Conservation (phyloP, 495 filamentous ascomycete genomes). For the Penicillium nucicola region DNA sequence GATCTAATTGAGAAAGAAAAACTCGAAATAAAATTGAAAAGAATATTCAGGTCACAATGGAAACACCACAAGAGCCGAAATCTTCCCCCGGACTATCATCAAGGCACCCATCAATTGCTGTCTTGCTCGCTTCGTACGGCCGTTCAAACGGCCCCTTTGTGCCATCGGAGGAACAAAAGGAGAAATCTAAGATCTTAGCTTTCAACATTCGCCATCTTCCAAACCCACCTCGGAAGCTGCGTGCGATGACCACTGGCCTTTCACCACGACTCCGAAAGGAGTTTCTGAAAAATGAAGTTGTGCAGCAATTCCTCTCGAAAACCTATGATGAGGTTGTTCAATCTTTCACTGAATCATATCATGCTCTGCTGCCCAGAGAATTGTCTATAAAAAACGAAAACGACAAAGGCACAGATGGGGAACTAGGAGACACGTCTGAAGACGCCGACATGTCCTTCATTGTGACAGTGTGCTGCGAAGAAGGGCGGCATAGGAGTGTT, state of each 20-base stretch:
- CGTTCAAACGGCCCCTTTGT: slow-evolving; percentile 10
- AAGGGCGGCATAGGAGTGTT: slow-evolving; percentile 16
- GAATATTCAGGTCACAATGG: too few relatives aligned
- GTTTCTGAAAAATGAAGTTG: slow-evolving; percentile 6
- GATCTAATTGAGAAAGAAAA: too few relatives aligned
- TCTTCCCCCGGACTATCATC: neutral
- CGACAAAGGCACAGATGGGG: too few relatives aligned
- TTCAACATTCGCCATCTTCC: slow-evolving; percentile 12
- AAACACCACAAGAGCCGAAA: too few relatives aligned
- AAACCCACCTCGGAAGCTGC: slow-evolving; percentile 10
- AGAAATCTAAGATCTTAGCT: neutral
- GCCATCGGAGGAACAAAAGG: neutral
- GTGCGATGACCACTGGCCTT: slow-evolving; percentile 4
- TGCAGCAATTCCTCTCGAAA: slow-evolving; percentile 1
- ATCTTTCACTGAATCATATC: neutral
- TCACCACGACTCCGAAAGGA: slow-evolving; percentile 10
- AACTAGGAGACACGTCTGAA: neutral
- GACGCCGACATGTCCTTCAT: neutral
- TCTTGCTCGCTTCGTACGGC: slow-evolving; percentile 1
- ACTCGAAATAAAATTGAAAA: too few relatives aligned
- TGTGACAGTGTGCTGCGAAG: slow-evolving; percentile 17
- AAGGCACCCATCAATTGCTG: neutral
- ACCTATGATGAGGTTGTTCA: neutral
- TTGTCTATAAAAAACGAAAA: neutral
- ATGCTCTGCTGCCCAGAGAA: neutral